Percentiles rank a stretch among this genome's conserved stretches.
Evolutionary conservation across 176 grass and related monocot species (phyloP).

Genomic region (Triticum turgidum): DNA sequence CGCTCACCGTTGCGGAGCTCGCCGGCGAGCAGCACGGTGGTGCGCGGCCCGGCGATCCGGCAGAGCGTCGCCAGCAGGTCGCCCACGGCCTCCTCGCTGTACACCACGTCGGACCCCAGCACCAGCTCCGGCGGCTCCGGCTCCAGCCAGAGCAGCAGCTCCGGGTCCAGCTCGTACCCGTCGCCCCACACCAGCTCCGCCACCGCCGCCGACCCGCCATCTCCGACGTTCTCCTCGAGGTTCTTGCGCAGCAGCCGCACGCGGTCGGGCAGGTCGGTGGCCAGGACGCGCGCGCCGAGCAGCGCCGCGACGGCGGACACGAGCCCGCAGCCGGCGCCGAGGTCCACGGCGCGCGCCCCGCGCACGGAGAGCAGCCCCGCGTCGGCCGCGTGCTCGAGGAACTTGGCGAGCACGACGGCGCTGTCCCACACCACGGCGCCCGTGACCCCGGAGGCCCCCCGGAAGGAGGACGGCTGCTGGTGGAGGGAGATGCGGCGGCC

Average conservation of each 20-base stretch:
- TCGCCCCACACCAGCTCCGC: slow-evolving; percentile 74
- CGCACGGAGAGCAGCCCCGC: slow-evolving; percentile 31
- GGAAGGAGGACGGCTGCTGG: slow-evolving; percentile 82
- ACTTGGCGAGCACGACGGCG: slow-evolving; percentile 79
- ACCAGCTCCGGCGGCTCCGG: slow-evolving; percentile 52
- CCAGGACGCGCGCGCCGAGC: slow-evolving; percentile 29
- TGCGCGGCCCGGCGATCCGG: slow-evolving; percentile 50
- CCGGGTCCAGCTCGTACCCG: slow-evolving; percentile 51
- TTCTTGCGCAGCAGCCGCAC: slow-evolving; percentile 84
- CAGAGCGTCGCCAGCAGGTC: slow-evolving; percentile 64
- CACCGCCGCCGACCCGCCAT: slow-evolving; percentile 43
- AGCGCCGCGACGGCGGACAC: slow-evolving; percentile 60
- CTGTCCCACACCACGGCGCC: slow-evolving; percentile 96
- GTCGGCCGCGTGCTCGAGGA: slow-evolving; percentile 86
- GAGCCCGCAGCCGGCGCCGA: slow-evolving; percentile 78
- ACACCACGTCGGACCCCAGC: slow-evolving; percentile 89
- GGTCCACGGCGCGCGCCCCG: slow-evolving; percentile 52
- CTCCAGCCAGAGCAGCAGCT: slow-evolving; percentile 15
- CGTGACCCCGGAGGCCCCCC: slow-evolving; percentile 64
- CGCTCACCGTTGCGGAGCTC: slow-evolving; percentile 83
- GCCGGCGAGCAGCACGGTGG: slow-evolving; percentile 75
- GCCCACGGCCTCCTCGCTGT: slow-evolving; percentile 73
- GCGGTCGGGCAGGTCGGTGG: slow-evolving; percentile 64
- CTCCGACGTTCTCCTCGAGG: slow-evolving; percentile 37
- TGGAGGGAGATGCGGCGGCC: slow-evolving; percentile 55